Base-by-base conservation (phyloP, 169 alveolate species). In the Hepatocystis sp. region DNA sequence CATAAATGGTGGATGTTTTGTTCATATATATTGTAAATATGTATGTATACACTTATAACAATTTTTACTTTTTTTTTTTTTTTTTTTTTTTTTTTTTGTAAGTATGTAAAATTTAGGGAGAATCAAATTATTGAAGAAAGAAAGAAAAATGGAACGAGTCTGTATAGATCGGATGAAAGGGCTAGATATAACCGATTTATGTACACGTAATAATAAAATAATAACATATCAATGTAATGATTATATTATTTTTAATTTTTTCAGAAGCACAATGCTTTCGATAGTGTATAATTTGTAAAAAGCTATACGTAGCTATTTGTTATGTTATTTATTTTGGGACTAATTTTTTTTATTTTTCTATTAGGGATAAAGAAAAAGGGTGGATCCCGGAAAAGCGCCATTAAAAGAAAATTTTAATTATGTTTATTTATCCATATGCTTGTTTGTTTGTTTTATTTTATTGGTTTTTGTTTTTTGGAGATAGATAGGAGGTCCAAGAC, bases 111-210 rank as follows among this genome's bases (percentile, higher is more conserved):
- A 49, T 66, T 56, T 47, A 32, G 85, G 58, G 85, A 66, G 34
- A 47, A 32, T 23, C 90, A 67, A 66, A 67, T 84, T 42, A 34
- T 84, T 25, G 85, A 66, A 30, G 84, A 67, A 17, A 56, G 85
- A 40, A 67, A 66, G 53, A 67, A 47, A 30, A 66, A 67, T 34
- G 85, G 84, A 40, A 66, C 90, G 11, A 84, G 85, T 17, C 15
- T 66, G 34, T 39, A 25, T 39, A 66, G 84, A 84, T 84, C 84
- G 15, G 64, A 66, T 39, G 90, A 84, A 30, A 46, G 85, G 56
- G 90, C 90, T 30, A 55, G 84, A 84, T 66, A 67, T 25, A 84
- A 66, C 58, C 39, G 90, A 55, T 84, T 67, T 49, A 55, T 66
- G 19, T 56, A 61, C 15, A 46, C 71, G 85, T 66, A 42, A 67